Base-by-base conservation (phyloP, 177 flowering plant species). In the Telopea speciosissima region DNA sequence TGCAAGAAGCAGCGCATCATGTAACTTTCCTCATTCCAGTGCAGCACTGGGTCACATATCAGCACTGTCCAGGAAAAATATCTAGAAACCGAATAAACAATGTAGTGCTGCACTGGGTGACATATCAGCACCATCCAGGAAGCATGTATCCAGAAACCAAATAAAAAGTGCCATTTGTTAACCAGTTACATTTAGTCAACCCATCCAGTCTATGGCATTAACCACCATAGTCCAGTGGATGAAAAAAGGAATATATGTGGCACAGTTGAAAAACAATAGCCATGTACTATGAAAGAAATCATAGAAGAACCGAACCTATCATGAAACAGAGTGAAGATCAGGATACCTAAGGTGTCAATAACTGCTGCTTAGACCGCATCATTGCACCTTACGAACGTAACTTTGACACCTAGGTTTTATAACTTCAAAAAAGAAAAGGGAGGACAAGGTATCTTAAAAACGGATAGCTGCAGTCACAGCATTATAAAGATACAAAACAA, bases 351-450 rank as follows among this genome's bases (percentile, higher is more conserved):
- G 42, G 74, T 59, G 65, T 59, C 65, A 66, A 72, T 25, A 66
- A 72, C 24, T 56, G 63, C 65, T 72, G 36, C 42, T 72, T 72
- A 72, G 74, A 65, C 56, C 58, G 62, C 56, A 31, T 36, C 64
- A 71, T 60, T 59, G 74, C 69, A 72, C 69, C 74, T 66, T 60
- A 72, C 40, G 65, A 58, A 52, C 54, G 54, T 49, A 52, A 49
- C 69, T 72, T 66, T 70, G 68, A 63, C 62, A 71, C 26, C 40
- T 63, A 71, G 68, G 73, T 49, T 58, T 19, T 42, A 45, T 24
- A 24, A 72, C 52, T 66, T 42, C 69, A 58, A 31, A 60, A 66
- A 66, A 42, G 31, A 60, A 36, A 72, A 25, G 52, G 66, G 31
- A 24, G 63, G 74, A 22, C 63, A 72, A 72, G 64, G 74, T 64